phyloP scores from a whole-genome alignment of 1,284 basidiomycete genomes.

The Anthracocystis walkeri region DNA sequence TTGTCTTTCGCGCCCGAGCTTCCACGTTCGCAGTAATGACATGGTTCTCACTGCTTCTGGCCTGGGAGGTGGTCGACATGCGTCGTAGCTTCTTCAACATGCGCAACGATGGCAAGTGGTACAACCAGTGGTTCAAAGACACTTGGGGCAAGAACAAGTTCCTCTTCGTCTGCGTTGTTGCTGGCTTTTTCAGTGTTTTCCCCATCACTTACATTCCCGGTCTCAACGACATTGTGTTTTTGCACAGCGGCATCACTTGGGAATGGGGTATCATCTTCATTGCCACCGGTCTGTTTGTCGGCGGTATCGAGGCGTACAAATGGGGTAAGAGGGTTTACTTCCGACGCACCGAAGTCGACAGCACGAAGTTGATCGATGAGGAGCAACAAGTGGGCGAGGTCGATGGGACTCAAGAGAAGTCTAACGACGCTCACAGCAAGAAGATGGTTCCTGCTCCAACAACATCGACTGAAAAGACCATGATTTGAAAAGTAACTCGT shows the following conservation, averaged over 20 bases:
- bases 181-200: constrained; percentile 73
- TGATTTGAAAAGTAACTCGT: constrained; percentile 5
- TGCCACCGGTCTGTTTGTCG: constrained; percentile 58
- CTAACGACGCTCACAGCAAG: constrained; percentile 24
- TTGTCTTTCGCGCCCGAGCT: constrained; percentile 69
- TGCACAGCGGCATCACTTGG: constrained; percentile 64
- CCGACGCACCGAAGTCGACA: constrained; percentile 27
- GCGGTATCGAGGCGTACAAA: constrained; percentile 65
- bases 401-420: constrained; percentile 10
- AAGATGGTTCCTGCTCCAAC: constrained; percentile 35
- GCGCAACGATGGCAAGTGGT: constrained; percentile 52
- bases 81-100: constrained; percentile 69
- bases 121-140: constrained; percentile 60
- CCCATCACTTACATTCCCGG: constrained; percentile 73
- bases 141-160: constrained; percentile 65
- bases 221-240: constrained; percentile 69
- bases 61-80: constrained; percentile 69
- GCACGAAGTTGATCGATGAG: constrained; percentile 37
- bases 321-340: constrained; percentile 59
- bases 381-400: constrained; percentile 23
- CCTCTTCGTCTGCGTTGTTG: constrained; percentile 62
- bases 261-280: constrained; percentile 69
- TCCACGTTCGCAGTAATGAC: constrained; percentile 67
- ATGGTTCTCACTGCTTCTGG: constrained; percentile 69
- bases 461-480: constrained; percentile 24